Evolutionary conservation across 305 asterid genomes (phyloP).

Genomic region (Fraxinus platypoda): DNA sequence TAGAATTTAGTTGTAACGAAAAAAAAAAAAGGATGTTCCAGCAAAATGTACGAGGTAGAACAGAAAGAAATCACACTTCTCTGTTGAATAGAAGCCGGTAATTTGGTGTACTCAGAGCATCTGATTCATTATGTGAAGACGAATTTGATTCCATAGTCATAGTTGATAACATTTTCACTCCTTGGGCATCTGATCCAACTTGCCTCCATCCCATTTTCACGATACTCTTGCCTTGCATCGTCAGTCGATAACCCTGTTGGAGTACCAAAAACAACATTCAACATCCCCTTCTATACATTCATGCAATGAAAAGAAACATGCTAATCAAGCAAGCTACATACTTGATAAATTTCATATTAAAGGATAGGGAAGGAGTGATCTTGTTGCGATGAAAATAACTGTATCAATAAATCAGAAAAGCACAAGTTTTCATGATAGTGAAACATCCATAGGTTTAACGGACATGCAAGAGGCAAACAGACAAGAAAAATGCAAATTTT

Average conservation of each 20-base stretch:
- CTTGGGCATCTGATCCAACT: constrained; percentile 53
- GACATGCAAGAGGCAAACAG: neutral
- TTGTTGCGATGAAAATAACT: neutral
- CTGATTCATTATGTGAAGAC: constrained; percentile 35
- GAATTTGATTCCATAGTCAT: constrained; percentile 80
- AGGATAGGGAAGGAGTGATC: neutral
- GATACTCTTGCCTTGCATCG: constrained; percentile 68
- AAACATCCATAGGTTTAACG: neutral
- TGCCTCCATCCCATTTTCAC: constrained; percentile 67
- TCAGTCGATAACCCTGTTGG: constrained; percentile 69
- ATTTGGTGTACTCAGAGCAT: constrained; percentile 32
- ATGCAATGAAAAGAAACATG: neutral
- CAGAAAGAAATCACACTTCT: constrained; percentile 48
- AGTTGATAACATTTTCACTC: constrained; percentile 67
- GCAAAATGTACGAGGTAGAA: constrained; percentile 11
- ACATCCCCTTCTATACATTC: constrained; percentile 1
- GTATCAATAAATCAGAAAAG: neutral
- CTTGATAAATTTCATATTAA: neutral
- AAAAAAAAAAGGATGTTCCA: neutral
- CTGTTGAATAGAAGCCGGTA: constrained; percentile 59
- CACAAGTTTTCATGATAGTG: neutral
- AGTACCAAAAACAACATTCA: constrained; percentile 14
- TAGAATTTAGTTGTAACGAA: neutral
- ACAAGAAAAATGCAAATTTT: neutral
- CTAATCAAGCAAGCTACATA: neutral